Percentiles rank a stretch among this genome's conserved stretches.
Conservation (phyloP, 345 rosid genomes). For the Citrus medica region DNA sequence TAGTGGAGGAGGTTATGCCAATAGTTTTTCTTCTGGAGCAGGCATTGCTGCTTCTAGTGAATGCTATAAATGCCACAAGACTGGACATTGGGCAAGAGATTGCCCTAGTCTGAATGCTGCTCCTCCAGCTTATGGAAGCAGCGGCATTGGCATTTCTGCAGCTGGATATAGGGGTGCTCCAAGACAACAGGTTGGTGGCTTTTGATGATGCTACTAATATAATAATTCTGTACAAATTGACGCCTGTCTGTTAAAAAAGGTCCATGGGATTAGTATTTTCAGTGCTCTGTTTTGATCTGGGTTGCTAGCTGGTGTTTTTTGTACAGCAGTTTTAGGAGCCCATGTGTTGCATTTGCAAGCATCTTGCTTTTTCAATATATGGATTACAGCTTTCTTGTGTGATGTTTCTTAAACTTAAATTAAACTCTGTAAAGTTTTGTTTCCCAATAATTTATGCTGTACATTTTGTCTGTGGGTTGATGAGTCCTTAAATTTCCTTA, state of each 20-base stretch:
- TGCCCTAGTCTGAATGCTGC: conserved; percentile 41
- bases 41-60: conserved; percentile 29
- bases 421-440: neutral
- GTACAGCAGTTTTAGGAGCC: neutral
- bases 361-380: neutral
- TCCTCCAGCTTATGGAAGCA: conserved; percentile 45
- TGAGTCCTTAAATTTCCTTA: neutral
- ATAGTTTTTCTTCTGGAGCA: conserved; percentile 27
- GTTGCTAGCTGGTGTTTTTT: neutral
- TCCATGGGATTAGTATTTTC: neutral
- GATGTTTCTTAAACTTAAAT: neutral
- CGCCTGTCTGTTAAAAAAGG: neutral
- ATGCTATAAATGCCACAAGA: conserved; percentile 59
- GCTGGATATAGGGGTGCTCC: conserved; percentile 48
- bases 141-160: conserved; percentile 20
- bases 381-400: neutral
- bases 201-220: conserved; percentile 14
- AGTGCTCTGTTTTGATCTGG: neutral
- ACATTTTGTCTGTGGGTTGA: neutral
- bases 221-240: conserved; percentile 5
- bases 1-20: conserved; percentile 27
- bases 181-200: conserved; percentile 50
- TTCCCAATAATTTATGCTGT: neutral
- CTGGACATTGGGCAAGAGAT: conserved; percentile 69
- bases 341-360: neutral